A percentile compares a stretch with the other conserved stretches of the same genome.
phyloP scores from a whole-genome alignment of 2,329 filamentous ascomycete species.

The Hypomyces perniciosus region DNA sequence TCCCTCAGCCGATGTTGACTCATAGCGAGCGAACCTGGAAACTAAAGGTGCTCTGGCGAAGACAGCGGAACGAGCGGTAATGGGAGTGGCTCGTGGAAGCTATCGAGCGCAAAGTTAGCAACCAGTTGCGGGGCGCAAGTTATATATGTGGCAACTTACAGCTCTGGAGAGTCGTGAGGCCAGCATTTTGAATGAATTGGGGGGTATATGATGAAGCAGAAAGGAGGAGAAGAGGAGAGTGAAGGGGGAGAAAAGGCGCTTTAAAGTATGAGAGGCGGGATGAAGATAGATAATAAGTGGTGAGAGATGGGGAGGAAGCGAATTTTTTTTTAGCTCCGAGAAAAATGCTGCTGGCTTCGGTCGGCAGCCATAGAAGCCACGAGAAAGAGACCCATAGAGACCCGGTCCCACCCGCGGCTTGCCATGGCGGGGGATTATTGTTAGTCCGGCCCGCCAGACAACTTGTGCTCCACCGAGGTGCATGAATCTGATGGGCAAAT shows the following conservation, averaged over 20 bases:
- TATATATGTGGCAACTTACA: conserved; percentile 46
- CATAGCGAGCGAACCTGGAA: conserved; percentile 71
- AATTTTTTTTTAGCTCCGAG: conserved; percentile 29
- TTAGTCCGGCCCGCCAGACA: neutral
- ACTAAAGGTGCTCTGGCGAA: conserved; percentile 64
- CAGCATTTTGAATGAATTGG: conserved; percentile 55
- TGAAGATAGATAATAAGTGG: conserved; percentile 19
- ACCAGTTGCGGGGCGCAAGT: neutral
- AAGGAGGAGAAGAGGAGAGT: conserved; percentile 24
- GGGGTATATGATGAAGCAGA: conserved; percentile 31
- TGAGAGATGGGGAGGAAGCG: conserved; percentile 23
- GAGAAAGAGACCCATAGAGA: conserved; percentile 32
- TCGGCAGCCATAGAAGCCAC: conserved; percentile 37
- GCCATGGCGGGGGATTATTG: neutral
- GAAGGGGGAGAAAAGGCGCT: neutral
- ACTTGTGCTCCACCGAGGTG: too few relatives aligned
- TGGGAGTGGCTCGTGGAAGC: conserved; percentile 71
- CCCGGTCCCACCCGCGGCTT: conserved; percentile 10
- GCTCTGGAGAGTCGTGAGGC: conserved; percentile 66
- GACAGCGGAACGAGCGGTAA: conserved; percentile 61
- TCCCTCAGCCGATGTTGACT: conserved; percentile 50
- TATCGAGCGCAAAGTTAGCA: conserved; percentile 30
- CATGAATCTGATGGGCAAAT: too few relatives aligned
- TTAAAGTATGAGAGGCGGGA: conserved; percentile 19
- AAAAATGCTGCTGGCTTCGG: conserved; percentile 12